phyloP scores from a whole-genome alignment of 108 stramenopile species.

The Mayamaea pseudoterrestris region DNA sequence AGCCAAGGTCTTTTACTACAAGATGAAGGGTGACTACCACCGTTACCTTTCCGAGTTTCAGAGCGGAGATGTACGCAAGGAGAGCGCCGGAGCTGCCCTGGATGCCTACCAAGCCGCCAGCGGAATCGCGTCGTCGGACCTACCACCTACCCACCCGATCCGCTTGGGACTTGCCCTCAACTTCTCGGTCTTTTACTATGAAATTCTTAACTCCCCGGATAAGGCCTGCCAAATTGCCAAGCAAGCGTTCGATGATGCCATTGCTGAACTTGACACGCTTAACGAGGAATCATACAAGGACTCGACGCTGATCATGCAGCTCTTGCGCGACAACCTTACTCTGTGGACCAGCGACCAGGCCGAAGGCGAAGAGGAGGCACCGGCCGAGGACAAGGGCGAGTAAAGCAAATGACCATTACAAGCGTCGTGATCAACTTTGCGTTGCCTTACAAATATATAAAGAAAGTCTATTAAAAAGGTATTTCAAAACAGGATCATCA shows the following conservation, averaged over 20 bases:
- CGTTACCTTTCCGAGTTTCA: slow-evolving; percentile 97
- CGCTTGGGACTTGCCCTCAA: slow-evolving; percentile 99
- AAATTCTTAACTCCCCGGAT: slow-evolving; percentile 97
- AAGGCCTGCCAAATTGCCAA: slow-evolving; percentile 95
- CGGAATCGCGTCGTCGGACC: slow-evolving; percentile 87
- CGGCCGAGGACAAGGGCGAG: slow-evolving; percentile 19
- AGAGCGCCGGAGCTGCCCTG: slow-evolving; percentile 85
- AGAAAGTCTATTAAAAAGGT: too few relatives aligned
- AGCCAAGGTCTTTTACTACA: slow-evolving; percentile 99
- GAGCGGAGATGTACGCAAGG: slow-evolving; percentile 76
- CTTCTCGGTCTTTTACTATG: slow-evolving; percentile 99
- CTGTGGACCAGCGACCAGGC: slow-evolving; percentile 98
- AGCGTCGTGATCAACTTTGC: too few relatives aligned
- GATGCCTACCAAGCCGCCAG: slow-evolving; percentile 97
- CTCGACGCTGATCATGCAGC: slow-evolving; percentile 99
- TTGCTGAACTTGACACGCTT: slow-evolving; percentile 98
- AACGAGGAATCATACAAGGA: slow-evolving; percentile 99
- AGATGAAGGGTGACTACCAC: slow-evolving; percentile 99
- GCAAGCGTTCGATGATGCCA: slow-evolving; percentile 99
- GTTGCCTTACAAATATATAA: too few relatives aligned
- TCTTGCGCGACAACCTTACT: slow-evolving; percentile 99
- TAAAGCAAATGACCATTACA: too few relatives aligned
- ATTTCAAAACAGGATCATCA: too few relatives aligned
- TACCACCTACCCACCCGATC: slow-evolving; percentile 99
- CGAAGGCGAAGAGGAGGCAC: slow-evolving; percentile 67